Percentiles rank a stretch among this genome's conserved stretches.
These are phyloP conservation scores for Thozetella sp. DNA, from an alignment of 495 filamentous ascomycete species.

Conservation along the genomic window DNA sequence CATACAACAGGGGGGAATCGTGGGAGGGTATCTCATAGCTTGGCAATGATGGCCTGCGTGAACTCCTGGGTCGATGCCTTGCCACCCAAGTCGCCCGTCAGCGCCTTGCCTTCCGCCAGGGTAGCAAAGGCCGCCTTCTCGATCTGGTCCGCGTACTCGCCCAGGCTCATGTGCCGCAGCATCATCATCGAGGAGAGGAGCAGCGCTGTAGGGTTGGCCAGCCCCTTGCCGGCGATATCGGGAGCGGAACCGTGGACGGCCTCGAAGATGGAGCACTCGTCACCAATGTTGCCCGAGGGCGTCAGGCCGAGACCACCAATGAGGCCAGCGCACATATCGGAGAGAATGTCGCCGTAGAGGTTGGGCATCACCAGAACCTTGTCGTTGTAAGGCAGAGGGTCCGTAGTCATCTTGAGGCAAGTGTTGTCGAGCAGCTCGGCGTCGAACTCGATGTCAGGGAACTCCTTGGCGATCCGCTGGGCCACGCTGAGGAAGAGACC, in stretches of 20 bases:
- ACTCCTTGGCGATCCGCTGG: conserved; percentile 85
- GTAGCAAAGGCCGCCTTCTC: conserved; percentile 94
- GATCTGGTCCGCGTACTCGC: conserved; percentile 81
- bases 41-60: conserved; percentile 85
- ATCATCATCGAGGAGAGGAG: conserved; percentile 96
- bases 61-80: conserved; percentile 93
- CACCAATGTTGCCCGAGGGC: conserved; percentile 97
- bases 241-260: conserved; percentile 98
- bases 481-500: conserved; percentile 93
- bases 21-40: conserved; percentile 58
- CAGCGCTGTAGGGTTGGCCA: conserved; percentile 94
- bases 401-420: conserved; percentile 96
- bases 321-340: conserved; percentile 98
- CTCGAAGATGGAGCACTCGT: conserved; percentile 99
- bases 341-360: conserved; percentile 98
- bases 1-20: conserved; percentile 11
- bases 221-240: conserved; percentile 93
- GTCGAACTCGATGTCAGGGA: conserved; percentile 92
- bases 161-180: conserved; percentile 96
- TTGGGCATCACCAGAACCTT: conserved; percentile 99
- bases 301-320: conserved; percentile 97
- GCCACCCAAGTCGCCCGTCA: conserved; percentile 95
- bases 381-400: conserved; percentile 94
- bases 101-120: conserved; percentile 89
- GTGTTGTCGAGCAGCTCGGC: conserved; percentile 98